Conservation (phyloP, 2,329 filamentous ascomycete genomes). For the Hypoxylon sp. region DNA sequence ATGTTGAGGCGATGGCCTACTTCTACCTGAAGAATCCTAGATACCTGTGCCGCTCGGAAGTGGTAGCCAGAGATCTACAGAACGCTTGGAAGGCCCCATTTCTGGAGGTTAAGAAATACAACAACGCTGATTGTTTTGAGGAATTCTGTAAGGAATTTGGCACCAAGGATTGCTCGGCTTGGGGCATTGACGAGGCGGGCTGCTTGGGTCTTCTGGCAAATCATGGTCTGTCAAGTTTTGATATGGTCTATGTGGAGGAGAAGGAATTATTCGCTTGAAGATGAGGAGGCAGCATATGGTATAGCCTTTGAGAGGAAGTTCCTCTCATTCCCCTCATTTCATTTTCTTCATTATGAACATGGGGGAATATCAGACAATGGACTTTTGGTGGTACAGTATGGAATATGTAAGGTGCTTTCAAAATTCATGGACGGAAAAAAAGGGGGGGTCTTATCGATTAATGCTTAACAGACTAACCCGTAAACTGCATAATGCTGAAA, state of each 20-base stretch:
- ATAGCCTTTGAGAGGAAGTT: neutral
- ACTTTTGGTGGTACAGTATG: neutral
- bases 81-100: slow-evolving; percentile 2
- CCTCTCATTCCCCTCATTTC: too few relatives aligned
- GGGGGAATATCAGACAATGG: neutral
- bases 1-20: slow-evolving; percentile 16
- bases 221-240: neutral
- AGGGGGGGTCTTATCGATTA: slow-evolving; percentile 1
- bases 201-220: slow-evolving; percentile 20
- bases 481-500: slow-evolving; percentile 23
- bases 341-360: neutral
- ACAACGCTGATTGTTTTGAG: neutral
- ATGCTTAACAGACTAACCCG: slow-evolving; percentile 2
- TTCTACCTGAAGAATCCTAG: slow-evolving; percentile 6
- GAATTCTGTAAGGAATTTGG: neutral
- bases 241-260: slow-evolving; percentile 18
- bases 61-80: neutral
- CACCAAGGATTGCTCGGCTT: slow-evolving; percentile 16
- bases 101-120: neutral
- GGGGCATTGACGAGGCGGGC: slow-evolving; percentile 7
- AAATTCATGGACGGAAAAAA: neutral
- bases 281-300: neutral
- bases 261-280: neutral
- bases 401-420: neutral
- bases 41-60: neutral